phyloP scores from a whole-genome alignment of 306 rosid genomes.

The Corylus heterophylla region DNA sequence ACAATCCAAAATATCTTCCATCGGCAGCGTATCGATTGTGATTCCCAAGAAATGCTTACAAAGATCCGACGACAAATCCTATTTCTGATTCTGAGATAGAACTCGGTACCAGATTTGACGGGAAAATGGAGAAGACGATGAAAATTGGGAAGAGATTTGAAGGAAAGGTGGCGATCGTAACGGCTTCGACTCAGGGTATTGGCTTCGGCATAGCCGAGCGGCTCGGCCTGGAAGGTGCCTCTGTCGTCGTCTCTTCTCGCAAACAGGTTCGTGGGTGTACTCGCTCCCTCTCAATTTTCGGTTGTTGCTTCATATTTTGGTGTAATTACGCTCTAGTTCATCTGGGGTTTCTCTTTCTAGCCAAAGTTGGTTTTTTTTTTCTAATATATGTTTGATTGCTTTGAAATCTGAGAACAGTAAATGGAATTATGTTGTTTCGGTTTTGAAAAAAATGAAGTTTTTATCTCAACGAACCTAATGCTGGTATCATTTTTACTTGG shows the following conservation, averaged over 20 bases:
- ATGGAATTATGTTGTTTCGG: too few relatives aligned
- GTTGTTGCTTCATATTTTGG: neutral
- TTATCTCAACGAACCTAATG: too few relatives aligned
- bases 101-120: neutral
- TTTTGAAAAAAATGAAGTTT: too few relatives aligned
- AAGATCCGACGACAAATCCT: neutral
- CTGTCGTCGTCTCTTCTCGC: conserved; percentile 89
- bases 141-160: conserved; percentile 57
- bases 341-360: neutral
- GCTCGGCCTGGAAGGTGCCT: conserved; percentile 89
- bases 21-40: too few relatives aligned
- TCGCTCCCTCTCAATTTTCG: neutral
- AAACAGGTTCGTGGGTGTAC: conserved; percentile 48
- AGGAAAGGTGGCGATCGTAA: conserved; percentile 79
- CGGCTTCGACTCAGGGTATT: conserved; percentile 96
- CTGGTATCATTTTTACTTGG: neutral
- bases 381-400: neutral
- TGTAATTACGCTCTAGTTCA: neutral
- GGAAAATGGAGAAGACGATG: conserved; percentile 39
- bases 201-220: conserved; percentile 86
- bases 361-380: neutral
- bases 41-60: too few relatives aligned
- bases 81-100: neutral
- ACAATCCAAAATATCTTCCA: too few relatives aligned
- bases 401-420: neutral